Evolutionary conservation across 2,329 filamentous ascomycete genomes (phyloP), one percentile per base, ranked within the genome.

Genomic region (Xylariaceae sp.): DNA sequence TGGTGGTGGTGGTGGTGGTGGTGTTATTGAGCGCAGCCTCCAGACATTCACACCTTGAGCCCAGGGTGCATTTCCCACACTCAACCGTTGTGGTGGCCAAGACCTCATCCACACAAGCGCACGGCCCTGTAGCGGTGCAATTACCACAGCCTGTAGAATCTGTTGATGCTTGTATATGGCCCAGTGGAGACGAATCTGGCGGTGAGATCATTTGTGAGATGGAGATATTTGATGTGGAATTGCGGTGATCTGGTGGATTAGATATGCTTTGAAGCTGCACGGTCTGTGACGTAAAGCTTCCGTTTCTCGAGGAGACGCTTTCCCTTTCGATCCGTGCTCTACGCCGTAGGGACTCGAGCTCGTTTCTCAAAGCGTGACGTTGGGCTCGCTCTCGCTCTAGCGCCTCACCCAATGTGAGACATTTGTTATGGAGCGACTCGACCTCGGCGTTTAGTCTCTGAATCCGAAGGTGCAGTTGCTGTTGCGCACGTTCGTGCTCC

Each of bases 41-140:
- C 16, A 82, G 69, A 36, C 79, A 79, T 44, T 81, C 74, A 51
- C 85, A 88, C 36, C 73, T 72, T 6, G 70, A 69, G 32, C 73
- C 76, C 6, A 77, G 63, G 13, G 71, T 75, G 58, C 85, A 88
- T 40, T 78, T 78, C 34, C 74, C 78, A 57, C 83, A 88, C 15
- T 76, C 79, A 16, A 74, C 56, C 5, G 68, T 57, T 23, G 73
- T 65, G n/a, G 64, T 65, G n/a, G 68, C 66, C 32, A 81, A 62
- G 19, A 69, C 75, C 44, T 76, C 69, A 15, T 81, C 76, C 34
- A 73, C 72, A 55, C 78, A 83, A 9, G 72, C 71, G 57, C 78
- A 82, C 2, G 62, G 59, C 5, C 72, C 70, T 17, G 64, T 65
- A 6, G 71, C 63, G 14, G 67, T 68, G 52, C 78, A 83, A 19